Evolutionary conservation across 106 monocot species (phyloP).

Genomic region (Allium sativum): DNA sequence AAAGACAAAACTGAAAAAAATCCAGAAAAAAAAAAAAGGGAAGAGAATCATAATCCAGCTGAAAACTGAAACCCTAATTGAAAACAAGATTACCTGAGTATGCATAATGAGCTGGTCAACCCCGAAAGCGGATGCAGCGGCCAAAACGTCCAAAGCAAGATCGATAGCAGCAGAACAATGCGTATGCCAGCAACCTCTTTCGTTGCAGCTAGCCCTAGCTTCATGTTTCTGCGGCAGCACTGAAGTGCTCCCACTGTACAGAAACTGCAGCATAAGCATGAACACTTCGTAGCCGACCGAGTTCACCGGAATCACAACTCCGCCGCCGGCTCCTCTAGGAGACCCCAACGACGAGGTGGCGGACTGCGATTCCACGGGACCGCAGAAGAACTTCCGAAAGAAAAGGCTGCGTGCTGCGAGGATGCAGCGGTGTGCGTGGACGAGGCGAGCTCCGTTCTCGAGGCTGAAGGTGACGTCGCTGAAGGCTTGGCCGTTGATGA

Average conservation of each 20-base stretch:
- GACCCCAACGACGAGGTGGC: slow-evolving; percentile 19
- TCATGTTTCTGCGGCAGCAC: slow-evolving; percentile 87
- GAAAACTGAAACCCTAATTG: background rate
- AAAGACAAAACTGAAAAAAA: background rate
- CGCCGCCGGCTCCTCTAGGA: slow-evolving; percentile 26
- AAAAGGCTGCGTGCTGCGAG: slow-evolving; percentile 21
- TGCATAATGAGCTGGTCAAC: slow-evolving; percentile 83
- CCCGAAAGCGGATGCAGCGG: slow-evolving; percentile 81
- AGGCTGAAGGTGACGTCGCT: slow-evolving; percentile 21
- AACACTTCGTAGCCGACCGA: slow-evolving; percentile 45
- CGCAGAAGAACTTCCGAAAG: slow-evolving; percentile 15
- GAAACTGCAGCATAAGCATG: slow-evolving; percentile 63
- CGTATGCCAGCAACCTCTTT: slow-evolving; percentile 85
- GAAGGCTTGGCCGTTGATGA: slow-evolving; percentile 21
- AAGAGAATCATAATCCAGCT: background rate
- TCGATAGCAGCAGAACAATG: slow-evolving; percentile 90
- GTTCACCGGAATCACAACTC: slow-evolving; percentile 70
- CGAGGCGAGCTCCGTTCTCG: slow-evolving; percentile 10
- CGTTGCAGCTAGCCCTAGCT: slow-evolving; percentile 53
- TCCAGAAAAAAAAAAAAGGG: background rate
- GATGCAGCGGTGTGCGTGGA: slow-evolving; percentile 25
- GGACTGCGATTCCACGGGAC: background rate
- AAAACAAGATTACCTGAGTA: slow-evolving; percentile 39
- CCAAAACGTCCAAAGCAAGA: slow-evolving; percentile 81
- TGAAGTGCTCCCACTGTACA: slow-evolving; percentile 90